A percentile compares a stretch with the other conserved stretches of the same genome.
Conservation (phyloP, 169 alveolate species). For the Plasmodium gaboni region DNA sequence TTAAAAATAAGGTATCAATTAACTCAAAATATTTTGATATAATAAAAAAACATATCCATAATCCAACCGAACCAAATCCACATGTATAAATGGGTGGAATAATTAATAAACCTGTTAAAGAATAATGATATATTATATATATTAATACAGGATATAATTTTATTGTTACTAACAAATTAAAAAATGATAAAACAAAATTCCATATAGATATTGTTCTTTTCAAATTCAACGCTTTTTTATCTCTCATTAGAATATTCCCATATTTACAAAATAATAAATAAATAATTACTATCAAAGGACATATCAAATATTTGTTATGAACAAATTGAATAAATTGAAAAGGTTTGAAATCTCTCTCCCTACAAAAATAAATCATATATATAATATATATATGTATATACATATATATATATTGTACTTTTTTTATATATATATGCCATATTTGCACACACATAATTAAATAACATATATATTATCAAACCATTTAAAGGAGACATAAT, state of each 20-base stretch:
- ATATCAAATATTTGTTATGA: constrained; percentile 73
- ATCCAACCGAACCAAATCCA: constrained; percentile 86
- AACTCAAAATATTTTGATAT: constrained; percentile 89
- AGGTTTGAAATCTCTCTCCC: constrained; percentile 77
- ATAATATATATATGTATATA: neutral
- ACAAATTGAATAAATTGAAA: constrained; percentile 47
- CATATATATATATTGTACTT: neutral
- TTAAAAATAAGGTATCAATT: constrained; percentile 86
- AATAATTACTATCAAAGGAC: constrained; percentile 75
- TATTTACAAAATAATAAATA: constrained; percentile 81
- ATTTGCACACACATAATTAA: neutral
- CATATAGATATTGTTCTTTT: constrained; percentile 80
- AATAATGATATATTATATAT: constrained; percentile 58
- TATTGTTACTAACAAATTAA: constrained; percentile 81
- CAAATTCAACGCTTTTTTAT: constrained; percentile 77
- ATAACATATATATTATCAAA: neutral
- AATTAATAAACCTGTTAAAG: constrained; percentile 82
- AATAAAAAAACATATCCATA: constrained; percentile 86
- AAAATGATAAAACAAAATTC: constrained; percentile 85
- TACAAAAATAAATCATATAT: constrained; percentile 1
- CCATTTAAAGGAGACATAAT: constrained; percentile 13
- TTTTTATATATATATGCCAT: neutral
- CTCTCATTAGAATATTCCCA: constrained; percentile 82
- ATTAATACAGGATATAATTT: constrained; percentile 38
- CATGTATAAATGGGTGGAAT: constrained; percentile 83